phyloP scores from a whole-genome alignment of 2,329 filamentous ascomycete species.

The Penicillium sclerotiorum region DNA sequence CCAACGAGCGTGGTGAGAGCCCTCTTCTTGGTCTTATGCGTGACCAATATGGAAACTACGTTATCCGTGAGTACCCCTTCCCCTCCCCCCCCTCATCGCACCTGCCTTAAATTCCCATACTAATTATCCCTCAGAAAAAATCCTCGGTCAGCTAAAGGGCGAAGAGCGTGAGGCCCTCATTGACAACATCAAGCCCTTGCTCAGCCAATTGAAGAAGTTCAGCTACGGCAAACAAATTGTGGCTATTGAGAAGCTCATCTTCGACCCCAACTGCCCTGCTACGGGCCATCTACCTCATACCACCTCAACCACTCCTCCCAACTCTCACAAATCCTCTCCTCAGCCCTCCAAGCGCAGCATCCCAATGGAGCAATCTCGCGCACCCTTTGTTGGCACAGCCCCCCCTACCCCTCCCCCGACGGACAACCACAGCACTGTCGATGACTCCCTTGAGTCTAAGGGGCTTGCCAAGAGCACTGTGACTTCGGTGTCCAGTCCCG shows the following conservation, averaged over 20 bases:
- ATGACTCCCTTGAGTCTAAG: constrained; percentile 45
- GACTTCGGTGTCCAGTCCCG: constrained; percentile 35
- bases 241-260: constrained; percentile 63
- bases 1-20: constrained; percentile 66
- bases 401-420: constrained; percentile 69
- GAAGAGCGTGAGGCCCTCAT: constrained; percentile 62
- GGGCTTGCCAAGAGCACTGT: constrained; percentile 38
- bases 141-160: constrained; percentile 66
- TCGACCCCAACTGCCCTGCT: constrained; percentile 32
- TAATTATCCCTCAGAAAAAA: constrained; percentile 66
- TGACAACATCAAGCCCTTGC: constrained; percentile 65
- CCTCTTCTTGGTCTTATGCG: constrained; percentile 78
- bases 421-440: constrained; percentile 65
- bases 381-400: constrained; percentile 55
- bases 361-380: constrained; percentile 45
- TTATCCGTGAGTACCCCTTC: constrained; percentile 76
- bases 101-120: constrained; percentile 12
- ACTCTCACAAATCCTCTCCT: constrained; percentile 44
- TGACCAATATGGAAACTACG: constrained; percentile 94
- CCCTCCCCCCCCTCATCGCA: neutral
- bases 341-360: constrained; percentile 39
- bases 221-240: constrained; percentile 68
- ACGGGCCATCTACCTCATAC: constrained; percentile 31
- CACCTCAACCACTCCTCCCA: constrained; percentile 41
- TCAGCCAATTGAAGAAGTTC: constrained; percentile 64